Conservation (phyloP, 768 basidiomycete species). For the Termitomyces sp. region DNA sequence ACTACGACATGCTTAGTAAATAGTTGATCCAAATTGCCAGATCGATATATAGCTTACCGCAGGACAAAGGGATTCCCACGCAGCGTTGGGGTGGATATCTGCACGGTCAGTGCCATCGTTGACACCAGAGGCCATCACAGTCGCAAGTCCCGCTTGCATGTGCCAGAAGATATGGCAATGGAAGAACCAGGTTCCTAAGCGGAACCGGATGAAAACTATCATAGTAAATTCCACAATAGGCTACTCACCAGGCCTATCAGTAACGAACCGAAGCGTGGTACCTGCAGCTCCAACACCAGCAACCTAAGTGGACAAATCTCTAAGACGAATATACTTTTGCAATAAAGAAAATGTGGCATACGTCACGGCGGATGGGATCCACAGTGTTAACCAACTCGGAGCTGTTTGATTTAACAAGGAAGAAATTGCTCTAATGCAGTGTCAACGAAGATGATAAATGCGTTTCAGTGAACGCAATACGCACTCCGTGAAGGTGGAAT, state of each 20-base stretch:
- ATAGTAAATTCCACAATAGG: not conserved
- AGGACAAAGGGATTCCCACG: slow-evolving; percentile 15
- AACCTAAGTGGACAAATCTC: slow-evolving; percentile 5
- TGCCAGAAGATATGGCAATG: slow-evolving; percentile 23
- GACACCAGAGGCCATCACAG: slow-evolving; percentile 12
- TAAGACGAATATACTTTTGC: not conserved
- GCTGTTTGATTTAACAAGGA: slow-evolving; percentile 29
- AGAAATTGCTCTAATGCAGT: slow-evolving; percentile 27
- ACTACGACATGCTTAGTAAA: not conserved
- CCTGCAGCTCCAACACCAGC: slow-evolving; percentile 13
- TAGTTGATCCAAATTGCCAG: not conserved
- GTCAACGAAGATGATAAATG: not conserved
- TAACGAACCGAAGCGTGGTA: slow-evolving; percentile 42
- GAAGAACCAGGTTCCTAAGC: slow-evolving; percentile 23
- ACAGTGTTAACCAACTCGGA: slow-evolving; percentile 28
- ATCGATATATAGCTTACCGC: not conserved
- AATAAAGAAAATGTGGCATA: not conserved
- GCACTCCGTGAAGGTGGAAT: slow-evolving; percentile 26
- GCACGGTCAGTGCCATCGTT: slow-evolving; percentile 4
- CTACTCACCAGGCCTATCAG: slow-evolving; percentile 43
- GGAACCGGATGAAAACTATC: not conserved
- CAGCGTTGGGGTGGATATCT: slow-evolving; percentile 7
- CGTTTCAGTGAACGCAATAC: not conserved
- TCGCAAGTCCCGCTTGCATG: slow-evolving; percentile 15
- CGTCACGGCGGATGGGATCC: slow-evolving; percentile 39